Evolutionary conservation across 2,329 filamentous ascomycete species (phyloP), one percentile per base, ranked within the genome.

Genomic region (Aspergillus ochraceoroseus): DNA sequence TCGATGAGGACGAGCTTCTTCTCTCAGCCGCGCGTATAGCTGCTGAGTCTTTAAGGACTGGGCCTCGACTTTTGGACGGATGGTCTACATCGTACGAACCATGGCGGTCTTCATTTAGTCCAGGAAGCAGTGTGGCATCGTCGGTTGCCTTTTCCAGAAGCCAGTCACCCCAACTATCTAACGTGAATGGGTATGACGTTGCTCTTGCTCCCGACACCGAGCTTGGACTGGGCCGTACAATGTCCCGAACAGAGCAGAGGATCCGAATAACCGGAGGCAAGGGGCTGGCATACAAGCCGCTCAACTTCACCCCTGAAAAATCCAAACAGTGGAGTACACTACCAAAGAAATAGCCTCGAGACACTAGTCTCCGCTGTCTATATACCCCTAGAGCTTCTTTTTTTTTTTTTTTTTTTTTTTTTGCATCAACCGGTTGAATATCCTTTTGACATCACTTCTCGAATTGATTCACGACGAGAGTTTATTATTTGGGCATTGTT

Each of bases 241-340:
- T 71, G 39, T 70, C 67, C 30, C 60, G 67, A 12, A 68, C 66
- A 0, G 68, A 71, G 43, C 57, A 66, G 47, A 56, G 68, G 19
- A 67, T 70, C 20, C 56, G 67, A 25, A 42, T 55, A 29, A 70
- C 67, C 4, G 68, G 68, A 8, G 67, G 64, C 4, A 64, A 58
- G 27, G 68, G 68, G 0, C 46, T 71, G 32, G 68, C 68, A 4
- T 66, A 63, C 23, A 67, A 65, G 41, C 63, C 65, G 2, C 43
- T 68, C 27, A 54, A 66, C 15, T 56, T 61, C 11, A 52, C 52
- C 2, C 48, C 51, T 5, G 38, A 43, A 22, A 51, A 56, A n/a
- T n/a, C n/a, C n/a, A n/a, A n/a, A 18, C 47, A 46, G 23, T 39
- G 46, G 26, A 48, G 42, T 20, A 42, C 41, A 9, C 36, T 25